Conservation (phyloP, 768 basidiomycete genomes). For the Porpolomopsis calyptriformis region DNA sequence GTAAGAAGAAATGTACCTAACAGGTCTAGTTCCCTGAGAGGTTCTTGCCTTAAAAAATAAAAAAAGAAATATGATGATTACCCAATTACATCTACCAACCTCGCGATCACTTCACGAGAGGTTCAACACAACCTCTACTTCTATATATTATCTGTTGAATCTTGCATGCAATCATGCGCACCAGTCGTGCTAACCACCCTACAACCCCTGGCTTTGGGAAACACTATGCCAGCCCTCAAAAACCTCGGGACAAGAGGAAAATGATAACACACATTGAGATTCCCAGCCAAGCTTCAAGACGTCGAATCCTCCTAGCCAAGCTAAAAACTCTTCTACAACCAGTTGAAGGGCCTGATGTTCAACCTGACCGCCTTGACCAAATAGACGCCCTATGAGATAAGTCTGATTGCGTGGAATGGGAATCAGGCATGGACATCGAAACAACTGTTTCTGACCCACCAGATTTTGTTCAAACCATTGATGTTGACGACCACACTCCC, state of each 20-base stretch:
- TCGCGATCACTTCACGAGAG: not conserved
- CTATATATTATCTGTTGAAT: not conserved
- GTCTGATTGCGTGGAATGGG: too few species aligned
- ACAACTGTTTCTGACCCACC: too few species aligned
- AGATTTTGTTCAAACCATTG: too few species aligned
- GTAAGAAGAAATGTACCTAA: not conserved
- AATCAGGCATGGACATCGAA: too few species aligned
- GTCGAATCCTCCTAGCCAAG: not conserved
- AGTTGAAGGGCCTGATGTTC: too few species aligned
- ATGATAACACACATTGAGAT: not conserved
- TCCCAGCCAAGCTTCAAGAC: not conserved
- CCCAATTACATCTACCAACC: not conserved
- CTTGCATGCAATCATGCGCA: not conserved
- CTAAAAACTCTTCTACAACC: not conserved
- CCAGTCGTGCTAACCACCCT: not conserved
- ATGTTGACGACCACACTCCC: not conserved
- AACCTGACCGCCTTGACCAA: too few species aligned
- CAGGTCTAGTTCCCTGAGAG: not conserved
- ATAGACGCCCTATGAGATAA: too few species aligned
- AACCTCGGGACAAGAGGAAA: not conserved
- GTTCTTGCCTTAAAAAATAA: not conserved
- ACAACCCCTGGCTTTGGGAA: not conserved
- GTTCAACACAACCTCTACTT: not conserved
- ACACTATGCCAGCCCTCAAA: conserved; percentile 5
- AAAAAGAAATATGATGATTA: not conserved